These are phyloP conservation scores for Botrytis sinoallii DNA, from an alignment of 2,329 filamentous ascomycete species.

Conservation along the genomic window DNA sequence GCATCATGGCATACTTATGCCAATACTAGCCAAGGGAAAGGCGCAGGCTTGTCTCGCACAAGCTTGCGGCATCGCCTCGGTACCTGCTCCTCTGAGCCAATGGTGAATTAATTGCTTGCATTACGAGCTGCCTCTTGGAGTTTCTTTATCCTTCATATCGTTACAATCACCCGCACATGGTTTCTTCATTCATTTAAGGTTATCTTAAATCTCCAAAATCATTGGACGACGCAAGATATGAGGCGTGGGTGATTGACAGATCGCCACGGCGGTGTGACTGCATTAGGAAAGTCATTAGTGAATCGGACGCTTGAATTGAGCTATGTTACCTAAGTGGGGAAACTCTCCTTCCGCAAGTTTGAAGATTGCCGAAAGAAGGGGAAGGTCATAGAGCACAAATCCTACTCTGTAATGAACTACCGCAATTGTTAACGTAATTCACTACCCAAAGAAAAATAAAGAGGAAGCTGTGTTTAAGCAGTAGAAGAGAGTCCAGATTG, in stretches of 20 bases:
- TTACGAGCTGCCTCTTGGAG: conserved; percentile 13
- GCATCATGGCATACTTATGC: conserved; percentile 16
- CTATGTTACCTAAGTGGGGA: conserved; percentile 1
- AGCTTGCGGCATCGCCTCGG: conserved; percentile 10
- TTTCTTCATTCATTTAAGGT: conserved; percentile 12
- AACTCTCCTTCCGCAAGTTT: conserved; percentile 6
- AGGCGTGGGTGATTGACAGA: conserved; percentile 2
- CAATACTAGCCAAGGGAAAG: conserved; percentile 14
- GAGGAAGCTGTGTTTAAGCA: neutral
- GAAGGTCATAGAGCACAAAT: conserved; percentile 1
- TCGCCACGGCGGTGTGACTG: conserved; percentile 7
- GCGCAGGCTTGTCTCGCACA: neutral
- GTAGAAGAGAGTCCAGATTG: neutral
- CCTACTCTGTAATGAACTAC: neutral
- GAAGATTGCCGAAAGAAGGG: conserved; percentile 1
- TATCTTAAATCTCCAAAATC: conserved; percentile 6
- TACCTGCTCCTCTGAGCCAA: conserved; percentile 20
- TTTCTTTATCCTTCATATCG: conserved; percentile 2
- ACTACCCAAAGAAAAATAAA: neutral
- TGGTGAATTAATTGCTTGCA: neutral
- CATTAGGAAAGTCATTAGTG: conserved; percentile 15
- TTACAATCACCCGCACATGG: neutral
- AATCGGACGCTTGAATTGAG: conserved; percentile 3
- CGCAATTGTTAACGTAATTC: neutral
- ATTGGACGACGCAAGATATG: neutral